Base-by-base conservation (phyloP, 2,329 filamentous ascomycete genomes). In the Ascosphaera acerosa region DNA sequence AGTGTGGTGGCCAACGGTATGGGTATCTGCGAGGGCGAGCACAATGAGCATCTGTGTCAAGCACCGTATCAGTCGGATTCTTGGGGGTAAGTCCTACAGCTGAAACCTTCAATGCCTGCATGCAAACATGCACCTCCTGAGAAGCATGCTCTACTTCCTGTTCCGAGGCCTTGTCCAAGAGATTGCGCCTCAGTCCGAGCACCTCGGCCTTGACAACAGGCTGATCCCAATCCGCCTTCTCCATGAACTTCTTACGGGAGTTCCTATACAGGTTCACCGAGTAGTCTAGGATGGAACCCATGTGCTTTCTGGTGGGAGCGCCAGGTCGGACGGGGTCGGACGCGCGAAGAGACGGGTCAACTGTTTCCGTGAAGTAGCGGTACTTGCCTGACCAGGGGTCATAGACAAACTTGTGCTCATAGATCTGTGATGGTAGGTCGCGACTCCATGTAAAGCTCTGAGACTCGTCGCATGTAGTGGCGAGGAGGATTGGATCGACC, bases 181-280 rank as follows among this genome's bases (percentile, higher is more conserved):
- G 62, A 46, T 94, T 91, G 18, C 81, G 68, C n/a, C 81, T 70
- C 19, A 81, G 60, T 1, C 74, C 59, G 16, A 90, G 62, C 29
- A 74, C 56, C 38, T 84, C 66, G 0, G 74, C 80, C 41, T 73
- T 62, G 4, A 90, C 52, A 0, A 97, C 87, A 1, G 80, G 76
- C 41, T 94, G 78, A n/a, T 73, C 54, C 22, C 65, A 57, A 19
- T 66, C 57, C 53, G 73, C 75, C 0, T 44, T 44, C 10, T 45
- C 43, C 10, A 55, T 34, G 33, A 62, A 46, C 22, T 53, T 55
- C 12, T 52, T 39, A 33, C 66, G 58, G 36, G 68, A 52, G 15
- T 69, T 74, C 4, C 60, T 58, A 52, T 66, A 84, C 12, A 82
- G 56, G 45, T 77, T 90, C 41, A 76, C 64, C 32, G 73, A 81